Percentiles rank a stretch among this genome's conserved stretches.
These are phyloP conservation scores for Gardenia jasminoides DNA, from an alignment of 257 asterid species.

Conservation along the genomic window DNA sequence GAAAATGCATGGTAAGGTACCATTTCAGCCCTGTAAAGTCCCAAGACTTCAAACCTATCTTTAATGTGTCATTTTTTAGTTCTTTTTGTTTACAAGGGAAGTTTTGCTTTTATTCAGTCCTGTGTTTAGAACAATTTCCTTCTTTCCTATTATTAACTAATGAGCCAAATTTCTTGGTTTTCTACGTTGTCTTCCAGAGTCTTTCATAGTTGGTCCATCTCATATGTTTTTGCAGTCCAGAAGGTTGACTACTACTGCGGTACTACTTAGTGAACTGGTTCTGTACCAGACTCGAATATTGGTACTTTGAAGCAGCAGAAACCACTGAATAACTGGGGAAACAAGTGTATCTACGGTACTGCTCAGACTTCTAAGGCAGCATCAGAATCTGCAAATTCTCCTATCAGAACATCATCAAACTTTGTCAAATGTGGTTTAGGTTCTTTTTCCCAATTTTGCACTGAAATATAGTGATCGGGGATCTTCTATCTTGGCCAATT, in stretches of 20 bases:
- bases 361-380: neutral
- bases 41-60: too few species aligned
- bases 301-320: conserved; percentile 7
- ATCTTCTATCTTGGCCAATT: neutral
- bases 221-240: conserved; percentile 24
- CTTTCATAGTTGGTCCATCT: neutral
- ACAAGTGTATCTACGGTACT: conserved; percentile 8
- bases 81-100: too few species aligned
- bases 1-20: too few species aligned
- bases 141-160: too few species aligned
- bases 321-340: neutral
- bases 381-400: neutral
- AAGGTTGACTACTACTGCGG: too few species aligned
- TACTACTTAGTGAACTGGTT: conserved; percentile 8
- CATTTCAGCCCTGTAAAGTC: too few species aligned
- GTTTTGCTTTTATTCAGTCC: too few species aligned
- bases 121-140: too few species aligned
- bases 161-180: neutral
- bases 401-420: conserved; percentile 3
- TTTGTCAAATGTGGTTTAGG: too few species aligned
- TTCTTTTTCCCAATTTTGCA: too few species aligned
- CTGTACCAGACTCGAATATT: neutral
- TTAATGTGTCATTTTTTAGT: too few species aligned
- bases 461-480: neutral
- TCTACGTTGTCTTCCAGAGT: neutral